Evolutionary conservation across 2,329 filamentous ascomycete species (phyloP).

Genomic region (Monosporascus sp.): DNA sequence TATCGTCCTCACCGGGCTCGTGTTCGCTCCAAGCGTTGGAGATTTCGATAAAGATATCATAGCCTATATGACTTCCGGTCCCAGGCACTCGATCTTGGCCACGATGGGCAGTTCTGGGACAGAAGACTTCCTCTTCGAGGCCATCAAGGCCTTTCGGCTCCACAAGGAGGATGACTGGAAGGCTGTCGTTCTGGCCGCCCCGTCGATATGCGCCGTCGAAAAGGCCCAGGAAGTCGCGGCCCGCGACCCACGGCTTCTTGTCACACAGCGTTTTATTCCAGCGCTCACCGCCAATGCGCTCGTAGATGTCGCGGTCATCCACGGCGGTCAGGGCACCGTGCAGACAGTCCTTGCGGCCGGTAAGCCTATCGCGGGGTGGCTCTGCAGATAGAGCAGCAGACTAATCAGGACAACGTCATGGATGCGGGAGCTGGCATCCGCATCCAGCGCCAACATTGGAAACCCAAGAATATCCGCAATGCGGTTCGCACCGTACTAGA

Average conservation of each 20-base stretch:
- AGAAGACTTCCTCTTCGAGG: conserved; percentile 12
- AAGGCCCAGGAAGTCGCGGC: background rate
- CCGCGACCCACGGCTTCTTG: background rate
- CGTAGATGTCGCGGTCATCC: background rate
- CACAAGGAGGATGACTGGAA: background rate
- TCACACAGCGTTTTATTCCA: background rate
- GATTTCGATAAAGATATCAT: background rate
- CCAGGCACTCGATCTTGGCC: background rate
- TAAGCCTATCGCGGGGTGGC: background rate
- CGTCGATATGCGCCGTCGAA: background rate
- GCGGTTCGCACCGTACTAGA: background rate
- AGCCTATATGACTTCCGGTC: background rate
- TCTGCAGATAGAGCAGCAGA: background rate
- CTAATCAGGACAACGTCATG: background rate
- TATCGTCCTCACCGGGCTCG: background rate
- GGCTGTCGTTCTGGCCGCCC: background rate
- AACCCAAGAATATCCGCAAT: background rate
- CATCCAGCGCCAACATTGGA: background rate
- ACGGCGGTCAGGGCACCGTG: background rate
- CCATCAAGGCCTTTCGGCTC: conserved; percentile 1
- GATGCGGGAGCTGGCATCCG: background rate
- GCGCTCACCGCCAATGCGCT: background rate
- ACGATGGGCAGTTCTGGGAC: background rate
- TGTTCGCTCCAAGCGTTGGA: background rate
- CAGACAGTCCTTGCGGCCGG: background rate